A percentile compares a stretch with the other conserved stretches of the same genome.
Evolutionary conservation across 2,329 filamentous ascomycete species (phyloP).

Genomic region (Metarhizium brunneum): DNA sequence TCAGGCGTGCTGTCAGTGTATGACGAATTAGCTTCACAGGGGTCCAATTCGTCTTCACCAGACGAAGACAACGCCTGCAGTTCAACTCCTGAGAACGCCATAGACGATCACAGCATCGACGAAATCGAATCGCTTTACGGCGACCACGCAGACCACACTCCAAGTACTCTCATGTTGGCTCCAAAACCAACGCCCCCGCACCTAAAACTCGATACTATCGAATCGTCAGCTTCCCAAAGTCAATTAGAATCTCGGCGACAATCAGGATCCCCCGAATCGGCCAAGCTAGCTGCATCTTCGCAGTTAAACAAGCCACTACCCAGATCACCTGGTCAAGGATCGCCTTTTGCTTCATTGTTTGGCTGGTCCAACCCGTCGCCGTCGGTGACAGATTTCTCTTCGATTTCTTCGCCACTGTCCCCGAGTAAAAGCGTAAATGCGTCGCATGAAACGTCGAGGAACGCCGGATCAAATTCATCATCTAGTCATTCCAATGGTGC

Average conservation of each 20-base stretch:
- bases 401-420: slow-evolving; percentile 43
- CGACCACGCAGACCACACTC: slow-evolving; percentile 27
- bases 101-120: slow-evolving; percentile 19
- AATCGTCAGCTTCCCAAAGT: slow-evolving; percentile 19
- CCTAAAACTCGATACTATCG: slow-evolving; percentile 37
- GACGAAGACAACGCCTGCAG: slow-evolving; percentile 15
- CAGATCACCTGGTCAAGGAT: slow-evolving; percentile 40
- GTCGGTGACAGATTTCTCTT: slow-evolving; percentile 41
- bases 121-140: slow-evolving; percentile 16
- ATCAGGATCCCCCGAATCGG: slow-evolving; percentile 19
- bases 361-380: slow-evolving; percentile 40
- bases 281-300: slow-evolving; percentile 18
- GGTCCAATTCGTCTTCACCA: slow-evolving; percentile 14
- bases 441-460: slow-evolving; percentile 12
- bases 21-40: slow-evolving; percentile 32
- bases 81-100: slow-evolving; percentile 15
- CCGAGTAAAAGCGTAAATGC: slow-evolving; percentile 29
- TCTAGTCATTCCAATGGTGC: slow-evolving; percentile 28
- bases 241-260: slow-evolving; percentile 14
- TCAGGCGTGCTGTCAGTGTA: slow-evolving; percentile 34
- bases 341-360: slow-evolving; percentile 42
- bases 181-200: slow-evolving; percentile 44
- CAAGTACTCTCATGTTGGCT: slow-evolving; percentile 38
- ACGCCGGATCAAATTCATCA: slow-evolving; percentile 1
- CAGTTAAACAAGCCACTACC: slow-evolving; percentile 46